phyloP scores from a whole-genome alignment of 495 filamentous ascomycete species.

The Paragyromitra xinjiangensis region DNA sequence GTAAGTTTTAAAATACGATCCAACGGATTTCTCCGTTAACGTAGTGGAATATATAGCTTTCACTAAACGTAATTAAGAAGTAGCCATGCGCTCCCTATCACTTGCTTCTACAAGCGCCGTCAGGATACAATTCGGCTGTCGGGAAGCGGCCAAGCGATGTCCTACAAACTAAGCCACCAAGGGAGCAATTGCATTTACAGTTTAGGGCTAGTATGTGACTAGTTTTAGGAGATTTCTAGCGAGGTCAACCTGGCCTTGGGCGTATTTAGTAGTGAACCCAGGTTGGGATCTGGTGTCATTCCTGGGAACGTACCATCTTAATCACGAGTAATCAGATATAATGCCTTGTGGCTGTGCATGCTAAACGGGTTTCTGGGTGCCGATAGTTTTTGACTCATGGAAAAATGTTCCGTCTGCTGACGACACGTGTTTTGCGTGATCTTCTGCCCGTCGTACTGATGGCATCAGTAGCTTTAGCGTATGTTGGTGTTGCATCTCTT shows the following conservation, averaged over 20 bases:
- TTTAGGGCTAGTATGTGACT: neutral
- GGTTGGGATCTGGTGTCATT: neutral
- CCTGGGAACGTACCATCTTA: neutral
- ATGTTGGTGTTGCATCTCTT: no score
- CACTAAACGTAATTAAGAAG: neutral
- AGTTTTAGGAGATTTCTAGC: neutral
- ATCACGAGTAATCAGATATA: neutral
- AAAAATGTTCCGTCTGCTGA: neutral
- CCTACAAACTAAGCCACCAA: neutral
- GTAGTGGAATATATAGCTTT: neutral
- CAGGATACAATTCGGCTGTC: neutral
- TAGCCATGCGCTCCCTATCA: neutral
- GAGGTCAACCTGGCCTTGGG: neutral
- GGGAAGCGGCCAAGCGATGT: neutral
- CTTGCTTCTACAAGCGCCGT: neutral
- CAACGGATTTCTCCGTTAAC: neutral
- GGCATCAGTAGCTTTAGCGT: neutral
- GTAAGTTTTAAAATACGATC: neutral
- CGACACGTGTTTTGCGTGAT: neutral
- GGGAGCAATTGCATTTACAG: neutral
- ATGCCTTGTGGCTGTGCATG: constrained; percentile 3
- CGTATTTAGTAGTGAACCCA: neutral
- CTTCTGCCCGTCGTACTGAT: neutral
- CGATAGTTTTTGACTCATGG: neutral
- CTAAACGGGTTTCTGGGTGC: neutral